A percentile compares a stretch with the other conserved stretches of the same genome.
phyloP scores from a whole-genome alignment of 2,329 filamentous ascomycete genomes.

The Colletotrichum horii region DNA sequence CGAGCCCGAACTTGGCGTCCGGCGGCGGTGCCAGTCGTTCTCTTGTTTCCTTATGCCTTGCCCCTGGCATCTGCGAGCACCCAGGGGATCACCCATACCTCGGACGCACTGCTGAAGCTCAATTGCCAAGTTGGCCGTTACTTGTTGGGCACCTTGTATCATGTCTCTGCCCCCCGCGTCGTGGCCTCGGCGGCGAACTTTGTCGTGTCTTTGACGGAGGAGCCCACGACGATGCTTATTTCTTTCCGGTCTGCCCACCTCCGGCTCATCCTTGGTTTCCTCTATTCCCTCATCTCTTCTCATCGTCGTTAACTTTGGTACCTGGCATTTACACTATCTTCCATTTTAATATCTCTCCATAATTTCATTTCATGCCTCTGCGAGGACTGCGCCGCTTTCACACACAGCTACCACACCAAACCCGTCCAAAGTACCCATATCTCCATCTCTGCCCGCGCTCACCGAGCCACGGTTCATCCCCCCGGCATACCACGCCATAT shows the following conservation, averaged over 20 bases:
- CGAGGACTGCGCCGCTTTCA: slow-evolving; percentile 9
- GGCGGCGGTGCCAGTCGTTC: background rate
- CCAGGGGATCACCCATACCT: slow-evolving; percentile 8
- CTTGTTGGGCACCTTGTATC: slow-evolving; percentile 1
- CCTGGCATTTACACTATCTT: background rate
- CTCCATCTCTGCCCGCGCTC: background rate
- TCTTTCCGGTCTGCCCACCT: slow-evolving; percentile 6
- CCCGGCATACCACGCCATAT: background rate
- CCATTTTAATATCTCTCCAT: background rate
- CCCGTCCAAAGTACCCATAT: background rate
- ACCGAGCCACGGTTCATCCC: background rate
- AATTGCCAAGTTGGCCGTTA: slow-evolving; percentile 1
- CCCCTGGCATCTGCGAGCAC: background rate
- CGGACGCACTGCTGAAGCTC: slow-evolving; percentile 1
- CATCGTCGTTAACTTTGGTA: background rate
- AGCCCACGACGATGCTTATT: slow-evolving; percentile 14
- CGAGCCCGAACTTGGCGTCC: slow-evolving; percentile 1
- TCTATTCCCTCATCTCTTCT: background rate
- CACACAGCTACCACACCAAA: background rate
- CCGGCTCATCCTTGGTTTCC: background rate
- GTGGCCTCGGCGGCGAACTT: background rate
- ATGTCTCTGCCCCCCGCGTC: slow-evolving; percentile 3
- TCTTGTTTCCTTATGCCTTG: slow-evolving; percentile 11
- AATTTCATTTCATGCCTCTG: slow-evolving; percentile 7
- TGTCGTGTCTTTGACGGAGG: background rate